phyloP scores from a whole-genome alignment of 139 green algal genomes.

The Chlamydomonas applanata region DNA sequence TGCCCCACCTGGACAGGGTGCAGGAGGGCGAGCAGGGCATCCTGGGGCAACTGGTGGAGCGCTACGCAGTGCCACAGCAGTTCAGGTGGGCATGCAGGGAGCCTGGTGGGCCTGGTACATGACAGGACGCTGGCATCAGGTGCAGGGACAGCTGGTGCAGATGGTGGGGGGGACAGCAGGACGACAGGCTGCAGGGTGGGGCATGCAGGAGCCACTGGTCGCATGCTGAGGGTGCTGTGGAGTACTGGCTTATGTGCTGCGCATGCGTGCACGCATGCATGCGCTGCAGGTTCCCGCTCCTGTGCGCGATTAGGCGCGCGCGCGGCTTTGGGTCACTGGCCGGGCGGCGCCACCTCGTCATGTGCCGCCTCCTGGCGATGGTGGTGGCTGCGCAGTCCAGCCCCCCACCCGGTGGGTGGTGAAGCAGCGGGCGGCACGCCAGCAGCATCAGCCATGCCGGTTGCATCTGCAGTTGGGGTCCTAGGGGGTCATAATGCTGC shows the following conservation, averaged over 20 bases:
- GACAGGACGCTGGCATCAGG: too few species aligned
- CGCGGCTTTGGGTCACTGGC: slow-evolving; percentile 54
- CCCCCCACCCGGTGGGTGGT: slow-evolving; percentile 36
- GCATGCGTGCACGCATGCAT: neutral
- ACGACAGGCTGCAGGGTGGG: too few species aligned
- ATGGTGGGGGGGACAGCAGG: too few species aligned
- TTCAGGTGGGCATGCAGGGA: slow-evolving; percentile 48
- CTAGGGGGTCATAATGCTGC: too few species aligned
- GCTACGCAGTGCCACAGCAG: slow-evolving; percentile 58
- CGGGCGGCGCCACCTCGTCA: slow-evolving; percentile 51
- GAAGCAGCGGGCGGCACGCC: too few species aligned
- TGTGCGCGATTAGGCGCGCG: slow-evolving; percentile 59
- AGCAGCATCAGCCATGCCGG: too few species aligned
- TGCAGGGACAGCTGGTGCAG: too few species aligned
- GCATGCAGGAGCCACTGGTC: too few species aligned
- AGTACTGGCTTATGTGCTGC: too few species aligned
- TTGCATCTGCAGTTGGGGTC: too few species aligned
- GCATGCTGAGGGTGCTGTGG: too few species aligned
- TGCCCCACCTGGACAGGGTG: slow-evolving; percentile 45
- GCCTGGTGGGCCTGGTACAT: too few species aligned
- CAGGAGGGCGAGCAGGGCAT: slow-evolving; percentile 56
- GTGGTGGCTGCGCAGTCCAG: slow-evolving; percentile 73
- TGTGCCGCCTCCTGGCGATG: slow-evolving; percentile 79
- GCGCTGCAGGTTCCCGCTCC: slow-evolving; percentile 67
- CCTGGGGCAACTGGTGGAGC: slow-evolving; percentile 60